These are phyloP conservation scores for Sclerotinia sclerotiorum DNA, from an alignment of 2,329 filamentous ascomycete species.

Conservation along the genomic window DNA sequence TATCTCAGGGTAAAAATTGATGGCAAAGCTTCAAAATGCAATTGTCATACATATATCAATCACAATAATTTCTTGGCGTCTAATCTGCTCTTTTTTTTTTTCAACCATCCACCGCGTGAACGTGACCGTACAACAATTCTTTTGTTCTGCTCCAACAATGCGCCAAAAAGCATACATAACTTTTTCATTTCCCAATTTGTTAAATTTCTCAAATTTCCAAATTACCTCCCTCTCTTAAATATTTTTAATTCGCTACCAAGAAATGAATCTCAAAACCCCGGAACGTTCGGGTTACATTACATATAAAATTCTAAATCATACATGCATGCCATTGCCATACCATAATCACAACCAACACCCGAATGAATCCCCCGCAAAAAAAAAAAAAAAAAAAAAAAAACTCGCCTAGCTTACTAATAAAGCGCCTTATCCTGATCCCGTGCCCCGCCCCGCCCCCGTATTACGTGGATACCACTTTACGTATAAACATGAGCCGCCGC, in stretches of 20 bases:
- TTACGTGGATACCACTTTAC: background rate
- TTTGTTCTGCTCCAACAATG: background rate
- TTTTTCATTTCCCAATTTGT: background rate
- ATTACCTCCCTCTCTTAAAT: background rate
- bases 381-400: conserved; percentile 1
- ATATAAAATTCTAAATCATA: background rate
- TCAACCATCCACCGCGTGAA: background rate
- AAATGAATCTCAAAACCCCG: background rate
- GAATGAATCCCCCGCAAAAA: conserved; percentile 10
- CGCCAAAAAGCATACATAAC: background rate
- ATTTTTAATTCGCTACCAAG: background rate
- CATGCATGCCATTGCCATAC: background rate
- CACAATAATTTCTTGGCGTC: background rate
- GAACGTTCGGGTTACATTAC: conserved; percentile 3
- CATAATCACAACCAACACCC: conserved; percentile 6
- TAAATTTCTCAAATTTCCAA: background rate
- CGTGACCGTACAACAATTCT: background rate
- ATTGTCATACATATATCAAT: background rate
- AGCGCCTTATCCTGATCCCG: background rate
- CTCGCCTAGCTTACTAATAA: background rate
- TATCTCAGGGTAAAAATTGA: background rate
- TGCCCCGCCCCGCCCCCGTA: background rate
- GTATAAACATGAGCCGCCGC: background rate
- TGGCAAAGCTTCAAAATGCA: background rate
- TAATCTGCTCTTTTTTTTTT: background rate